These are phyloP conservation scores for Sporothrix variecibatus DNA, from an alignment of 2,329 filamentous ascomycete genomes.

Conservation along the genomic window DNA sequence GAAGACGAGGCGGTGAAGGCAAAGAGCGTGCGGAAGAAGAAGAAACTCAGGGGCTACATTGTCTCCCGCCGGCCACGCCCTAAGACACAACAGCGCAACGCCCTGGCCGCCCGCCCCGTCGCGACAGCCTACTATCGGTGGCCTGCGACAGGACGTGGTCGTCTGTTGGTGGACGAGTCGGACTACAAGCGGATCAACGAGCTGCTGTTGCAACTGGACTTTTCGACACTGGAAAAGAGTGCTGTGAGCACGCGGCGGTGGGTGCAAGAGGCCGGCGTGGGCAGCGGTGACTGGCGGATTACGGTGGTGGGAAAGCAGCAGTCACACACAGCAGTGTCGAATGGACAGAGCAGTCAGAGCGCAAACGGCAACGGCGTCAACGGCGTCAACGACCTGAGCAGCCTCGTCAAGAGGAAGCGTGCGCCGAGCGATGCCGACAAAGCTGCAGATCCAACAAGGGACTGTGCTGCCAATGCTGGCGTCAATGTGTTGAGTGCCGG, in stretches of 20 bases:
- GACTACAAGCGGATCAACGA: constrained; percentile 70
- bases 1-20: not conserved
- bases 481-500: constrained; percentile 43
- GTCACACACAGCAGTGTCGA: constrained; percentile 30
- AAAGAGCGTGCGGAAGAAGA: constrained; percentile 41
- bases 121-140: constrained; percentile 66
- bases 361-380: not conserved
- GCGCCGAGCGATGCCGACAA: constrained; percentile 34
- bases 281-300: constrained; percentile 54
- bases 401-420: constrained; percentile 46
- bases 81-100: constrained; percentile 59
- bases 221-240: constrained; percentile 65
- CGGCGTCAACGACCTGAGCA: constrained; percentile 49
- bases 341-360: constrained; percentile 23
- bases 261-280: constrained; percentile 65
- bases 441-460: not conserved
- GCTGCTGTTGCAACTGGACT: constrained; percentile 72
- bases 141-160: constrained; percentile 63
- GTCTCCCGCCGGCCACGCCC: constrained; percentile 63
- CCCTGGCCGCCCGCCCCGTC: constrained; percentile 50
- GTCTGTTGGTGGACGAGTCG: constrained; percentile 62
- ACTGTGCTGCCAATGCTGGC: not conserved
- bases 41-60: constrained; percentile 60
- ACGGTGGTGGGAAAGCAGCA: constrained; percentile 49
- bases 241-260: constrained; percentile 67